Base-by-base conservation (phyloP, 805 yeast species). In the Candida michaelii region DNA sequence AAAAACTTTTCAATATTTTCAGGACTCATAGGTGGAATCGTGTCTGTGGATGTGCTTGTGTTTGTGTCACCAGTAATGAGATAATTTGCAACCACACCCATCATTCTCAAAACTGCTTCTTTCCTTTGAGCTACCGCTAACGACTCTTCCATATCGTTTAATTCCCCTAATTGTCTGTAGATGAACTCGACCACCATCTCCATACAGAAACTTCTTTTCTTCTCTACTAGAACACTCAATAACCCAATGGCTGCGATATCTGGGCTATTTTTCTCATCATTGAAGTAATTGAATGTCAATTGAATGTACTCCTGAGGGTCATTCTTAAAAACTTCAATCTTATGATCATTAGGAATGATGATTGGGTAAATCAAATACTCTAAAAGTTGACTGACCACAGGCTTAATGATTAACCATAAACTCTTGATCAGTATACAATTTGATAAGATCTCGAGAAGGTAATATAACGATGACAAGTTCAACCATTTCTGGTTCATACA, bases 301-400 rank as follows among this genome's bases (percentile, higher is more conserved):
- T 88, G 86, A 42, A 91, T 80, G 59, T 88, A 93, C 58, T 89
- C 97, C 43, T 80, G 84, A 3, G 97, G 97, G 53, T 90, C 97
- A 47, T 76, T 80, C 48, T 89, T 95, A 65, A 86, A 90, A 4
- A 78, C 63, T 50, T 86, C 95, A 43, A 88, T 66, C 14, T 80
- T 79, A 5, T 76, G 80, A 41, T 81, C 82, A 6, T 76, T 72
- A 1, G 93, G 85, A 50, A 89, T 79, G 44, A 91, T 63, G 43
- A 85, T 65, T 2, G 96, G 96, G 62, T 76, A 84, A 8, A 91
- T 73, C 42, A 91, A 80, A 51, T 83, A 89, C 10, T 81, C 66
- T 27, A 91, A 67, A 18, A 91, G 65, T 5, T 77, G 73, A 31
- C 79, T 79, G 39, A 81, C 71, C 58, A 83, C 83, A 1, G 86